Evolutionary conservation across 2,329 filamentous ascomycete species (phyloP).

Genomic region (Leptoxyphium fumago): DNA sequence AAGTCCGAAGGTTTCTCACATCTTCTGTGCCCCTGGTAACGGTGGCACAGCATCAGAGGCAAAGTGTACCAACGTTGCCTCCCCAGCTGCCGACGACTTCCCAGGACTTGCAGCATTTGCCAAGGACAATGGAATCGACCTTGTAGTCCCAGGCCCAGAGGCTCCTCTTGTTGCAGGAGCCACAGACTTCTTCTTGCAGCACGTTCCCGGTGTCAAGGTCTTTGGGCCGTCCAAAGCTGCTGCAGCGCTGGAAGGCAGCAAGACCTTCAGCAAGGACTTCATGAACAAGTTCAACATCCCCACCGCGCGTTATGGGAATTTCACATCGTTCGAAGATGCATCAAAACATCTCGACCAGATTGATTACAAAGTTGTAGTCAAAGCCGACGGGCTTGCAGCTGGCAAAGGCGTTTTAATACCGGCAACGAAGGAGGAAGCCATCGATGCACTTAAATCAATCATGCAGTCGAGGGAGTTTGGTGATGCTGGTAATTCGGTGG

Average conservation of each 20-base stretch:
- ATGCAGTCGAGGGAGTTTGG: constrained; percentile 86
- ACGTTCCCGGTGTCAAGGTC: constrained; percentile 45
- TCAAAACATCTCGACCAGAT: constrained; percentile 56
- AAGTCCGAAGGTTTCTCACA: constrained; percentile 62
- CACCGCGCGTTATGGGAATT: constrained; percentile 83
- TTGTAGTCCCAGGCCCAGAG: constrained; percentile 84
- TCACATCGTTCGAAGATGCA: constrained; percentile 29
- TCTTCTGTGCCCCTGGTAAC: constrained; percentile 60
- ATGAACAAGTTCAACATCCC: constrained; percentile 86
- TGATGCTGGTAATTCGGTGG: constrained; percentile 72
- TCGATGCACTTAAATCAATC: constrained; percentile 67
- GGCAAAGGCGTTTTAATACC: constrained; percentile 95
- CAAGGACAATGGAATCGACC: constrained; percentile 55
- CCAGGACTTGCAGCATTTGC: constrained; percentile 61
- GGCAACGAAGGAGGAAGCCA: constrained; percentile 65
- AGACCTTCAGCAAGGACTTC: constrained; percentile 95
- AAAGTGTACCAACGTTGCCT: constrained; percentile 44
- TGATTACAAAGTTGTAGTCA: constrained; percentile 71
- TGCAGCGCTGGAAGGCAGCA: constrained; percentile 86
- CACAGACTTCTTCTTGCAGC: constrained; percentile 58
- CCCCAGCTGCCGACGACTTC: constrained; percentile 64
- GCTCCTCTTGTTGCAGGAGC: constrained; percentile 87
- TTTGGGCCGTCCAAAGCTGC: constrained; percentile 80
- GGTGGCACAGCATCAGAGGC: constrained; percentile 56
- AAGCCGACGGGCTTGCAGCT: constrained; percentile 79